Evolutionary conservation across 148 eudicot genomes (phyloP), one percentile per base, ranked within the genome.

Genomic region (Euryodendron excelsum): DNA sequence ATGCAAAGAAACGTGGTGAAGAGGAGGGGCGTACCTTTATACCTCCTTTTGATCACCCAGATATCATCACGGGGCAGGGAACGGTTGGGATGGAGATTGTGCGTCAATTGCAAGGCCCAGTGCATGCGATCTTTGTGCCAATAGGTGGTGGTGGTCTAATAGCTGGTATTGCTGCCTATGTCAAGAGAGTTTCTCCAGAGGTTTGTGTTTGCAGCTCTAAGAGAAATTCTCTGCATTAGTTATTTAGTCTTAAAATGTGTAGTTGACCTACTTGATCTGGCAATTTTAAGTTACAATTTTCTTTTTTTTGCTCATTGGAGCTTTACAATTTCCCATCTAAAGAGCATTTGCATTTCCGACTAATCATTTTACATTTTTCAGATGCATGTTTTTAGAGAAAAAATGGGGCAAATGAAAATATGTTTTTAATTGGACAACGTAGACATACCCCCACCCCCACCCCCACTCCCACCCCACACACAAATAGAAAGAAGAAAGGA

Each of bases 81-180:
- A 96, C 99, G 10, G 78, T 93, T 48, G 99, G 99, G 73, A 93
- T 93, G 98, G 99, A 96, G 90, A 96, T 96, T 81, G 83, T 84
- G 61, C 90, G 91, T 21, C 98, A 96, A 79, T 79, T 89, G 80
- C 84, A 88, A 79, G 87, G 74, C 47, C 90, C 91, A 8, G 23
- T 96, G 48, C 92, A 96, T 77, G 99, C 99, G 13, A 90, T 96
- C 15, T 96, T 96, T 80, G 99, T 96, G 73, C 99, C 99, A 30
- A 88, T 96, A 21, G 99, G 99, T 25, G 99, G 99, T 61, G 99
- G 99, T 76, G 99, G 99, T 65, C 84, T 96, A 48, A 92, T 96
- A 62, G 98, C 98, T 74, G 99, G 99, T 72, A 88, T 96, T 87
- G 99, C 99, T 77, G 97, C 98, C 25, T 96, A 90, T 79, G 82